Conservation (phyloP, 805 yeast genomes). For the Lipomyces mesembrius region DNA sequence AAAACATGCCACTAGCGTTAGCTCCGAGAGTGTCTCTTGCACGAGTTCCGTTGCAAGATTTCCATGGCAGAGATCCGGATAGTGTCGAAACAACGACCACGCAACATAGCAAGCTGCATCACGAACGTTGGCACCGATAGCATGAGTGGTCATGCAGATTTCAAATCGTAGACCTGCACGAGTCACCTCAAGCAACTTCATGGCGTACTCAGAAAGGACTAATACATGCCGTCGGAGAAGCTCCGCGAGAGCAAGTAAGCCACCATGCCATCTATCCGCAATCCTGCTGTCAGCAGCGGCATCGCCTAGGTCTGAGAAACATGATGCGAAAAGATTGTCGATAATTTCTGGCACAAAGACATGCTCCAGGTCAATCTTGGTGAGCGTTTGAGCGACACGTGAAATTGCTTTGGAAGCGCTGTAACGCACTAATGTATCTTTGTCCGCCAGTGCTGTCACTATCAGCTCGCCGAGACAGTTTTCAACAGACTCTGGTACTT, state of each 20-base stretch:
- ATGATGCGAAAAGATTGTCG: conserved; percentile 14
- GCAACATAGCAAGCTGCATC: conserved; percentile 83
- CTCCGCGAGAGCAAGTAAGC: conserved; percentile 62
- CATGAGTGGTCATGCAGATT: conserved; percentile 56
- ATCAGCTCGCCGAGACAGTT: conserved; percentile 56
- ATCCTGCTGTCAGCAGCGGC: conserved; percentile 40
- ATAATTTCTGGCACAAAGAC: conserved; percentile 21
- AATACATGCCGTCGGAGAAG: conserved; percentile 43
- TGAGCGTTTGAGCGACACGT: conserved; percentile 18
- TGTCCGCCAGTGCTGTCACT: conserved; percentile 49
- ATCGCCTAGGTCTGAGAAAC: conserved; percentile 18
- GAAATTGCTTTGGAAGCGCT: conserved; percentile 62
- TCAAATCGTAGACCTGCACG: conserved; percentile 55
- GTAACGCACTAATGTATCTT: conserved; percentile 64
- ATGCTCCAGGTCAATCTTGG: conserved; percentile 10
- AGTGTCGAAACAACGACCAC: conserved; percentile 72
- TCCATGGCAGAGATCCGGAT: conserved; percentile 34
- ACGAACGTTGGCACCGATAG: conserved; percentile 70
- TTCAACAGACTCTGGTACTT: conserved; percentile 52
- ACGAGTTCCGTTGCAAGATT: conserved; percentile 28
- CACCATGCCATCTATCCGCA: conserved; percentile 60
- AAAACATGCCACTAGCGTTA: conserved; percentile 62
- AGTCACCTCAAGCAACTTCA: conserved; percentile 29
- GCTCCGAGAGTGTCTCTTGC: conserved; percentile 43
- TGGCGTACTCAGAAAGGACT: conserved; percentile 13